phyloP scores from a whole-genome alignment of 1,139 yeast species.

The Yamadazyma conglobata region DNA sequence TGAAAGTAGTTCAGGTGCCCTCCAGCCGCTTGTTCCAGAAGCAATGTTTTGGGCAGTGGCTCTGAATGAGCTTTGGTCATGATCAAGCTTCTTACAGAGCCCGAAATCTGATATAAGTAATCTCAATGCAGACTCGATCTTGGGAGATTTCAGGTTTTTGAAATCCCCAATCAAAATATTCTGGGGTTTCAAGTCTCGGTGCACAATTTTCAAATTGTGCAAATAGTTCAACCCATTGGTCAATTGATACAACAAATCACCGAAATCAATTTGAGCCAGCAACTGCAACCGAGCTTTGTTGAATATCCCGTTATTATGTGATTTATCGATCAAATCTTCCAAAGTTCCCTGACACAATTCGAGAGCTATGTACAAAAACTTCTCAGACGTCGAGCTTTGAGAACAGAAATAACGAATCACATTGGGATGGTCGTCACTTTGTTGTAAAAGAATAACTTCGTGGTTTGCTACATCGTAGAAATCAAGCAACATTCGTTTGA shows the following conservation, averaged over 20 bases:
- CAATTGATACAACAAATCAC: constrained; percentile 67
- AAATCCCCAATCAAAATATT: constrained; percentile 84
- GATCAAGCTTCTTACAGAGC: constrained; percentile 83
- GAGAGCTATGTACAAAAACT: constrained; percentile 86
- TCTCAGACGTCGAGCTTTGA: constrained; percentile 66
- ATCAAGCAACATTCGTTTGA: constrained; percentile 87
- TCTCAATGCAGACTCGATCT: constrained; percentile 34
- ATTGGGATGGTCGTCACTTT: constrained; percentile 95
- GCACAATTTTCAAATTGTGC: constrained; percentile 89
- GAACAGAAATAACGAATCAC: constrained; percentile 92
- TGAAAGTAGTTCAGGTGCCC: constrained; percentile 86
- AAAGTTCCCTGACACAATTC: constrained; percentile 88
- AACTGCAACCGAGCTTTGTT: constrained; percentile 10
- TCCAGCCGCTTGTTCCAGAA: constrained; percentile 94
- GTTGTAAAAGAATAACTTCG: constrained; percentile 82
- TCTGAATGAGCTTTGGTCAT: constrained; percentile 88
- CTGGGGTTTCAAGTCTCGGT: constrained; percentile 94
- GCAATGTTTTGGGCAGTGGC: constrained; percentile 93
- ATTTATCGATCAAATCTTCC: constrained; percentile 74
- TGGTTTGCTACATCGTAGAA: constrained; percentile 96
- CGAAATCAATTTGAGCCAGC: constrained; percentile 13
- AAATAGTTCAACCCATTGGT: constrained; percentile 83
- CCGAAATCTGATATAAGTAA: constrained; percentile 94
- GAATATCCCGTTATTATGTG: constrained; percentile 33
- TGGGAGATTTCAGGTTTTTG: constrained; percentile 8